phyloP scores from a whole-genome alignment of 1,139 yeast genomes.

The Zhuliangozyma parablackwelliae region DNA sequence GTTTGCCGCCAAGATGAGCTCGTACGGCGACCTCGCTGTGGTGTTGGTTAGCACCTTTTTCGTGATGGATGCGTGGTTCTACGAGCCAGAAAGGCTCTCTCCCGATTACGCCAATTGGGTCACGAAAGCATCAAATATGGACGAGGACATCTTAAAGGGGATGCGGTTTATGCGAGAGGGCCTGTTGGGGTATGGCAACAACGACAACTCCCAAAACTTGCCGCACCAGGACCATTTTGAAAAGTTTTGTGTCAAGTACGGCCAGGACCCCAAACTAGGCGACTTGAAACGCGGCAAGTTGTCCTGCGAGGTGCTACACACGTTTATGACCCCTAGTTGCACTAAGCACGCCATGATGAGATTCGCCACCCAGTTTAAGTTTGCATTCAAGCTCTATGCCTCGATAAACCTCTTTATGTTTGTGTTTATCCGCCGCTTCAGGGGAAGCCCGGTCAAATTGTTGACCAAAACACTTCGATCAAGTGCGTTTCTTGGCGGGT shows the following conservation, averaged over 20 bases:
- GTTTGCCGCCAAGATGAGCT: not conserved
- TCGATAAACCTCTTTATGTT: constrained; percentile 15
- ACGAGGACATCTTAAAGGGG: constrained; percentile 26
- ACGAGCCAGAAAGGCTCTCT: constrained; percentile 29
- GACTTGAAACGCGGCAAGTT: constrained; percentile 23
- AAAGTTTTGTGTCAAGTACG: constrained; percentile 20
- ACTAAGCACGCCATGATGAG: constrained; percentile 33
- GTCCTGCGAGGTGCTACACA: constrained; percentile 35
- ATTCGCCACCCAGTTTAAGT: constrained; percentile 28
- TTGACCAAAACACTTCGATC: constrained; percentile 22
- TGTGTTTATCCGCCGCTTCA: constrained; percentile 11
- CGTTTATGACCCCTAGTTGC: constrained; percentile 27
- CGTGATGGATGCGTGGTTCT: constrained; percentile 40
- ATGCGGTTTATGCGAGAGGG: constrained; percentile 20
- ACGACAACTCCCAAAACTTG: not conserved
- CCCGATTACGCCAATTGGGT: constrained; percentile 38
- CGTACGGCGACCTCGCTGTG: too few relatives aligned
- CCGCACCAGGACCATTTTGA: constrained; percentile 15
- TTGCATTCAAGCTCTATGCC: constrained; percentile 26
- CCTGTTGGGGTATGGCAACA: constrained; percentile 3
- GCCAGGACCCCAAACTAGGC: constrained; percentile 20
- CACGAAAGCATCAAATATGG: constrained; percentile 37
- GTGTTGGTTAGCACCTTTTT: constrained; percentile 17
- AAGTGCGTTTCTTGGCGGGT: constrained; percentile 32
- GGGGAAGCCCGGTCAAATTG: constrained; percentile 7